Evolutionary conservation across 371 early-diverging fungal species (phyloP).

Genomic region (Apophysomyces elegans): DNA sequence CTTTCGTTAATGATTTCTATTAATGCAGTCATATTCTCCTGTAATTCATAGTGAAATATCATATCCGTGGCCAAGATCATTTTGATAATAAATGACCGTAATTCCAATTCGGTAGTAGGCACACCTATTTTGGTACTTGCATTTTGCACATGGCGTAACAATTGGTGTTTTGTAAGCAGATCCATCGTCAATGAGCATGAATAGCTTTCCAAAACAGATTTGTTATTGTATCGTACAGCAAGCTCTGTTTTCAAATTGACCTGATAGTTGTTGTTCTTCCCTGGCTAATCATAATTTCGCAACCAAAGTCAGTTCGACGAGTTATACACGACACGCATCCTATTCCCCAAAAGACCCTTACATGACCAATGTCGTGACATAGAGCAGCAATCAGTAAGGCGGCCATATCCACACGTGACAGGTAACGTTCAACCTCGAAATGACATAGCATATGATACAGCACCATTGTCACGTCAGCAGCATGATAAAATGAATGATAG

Average conservation of each 20-base stretch:
- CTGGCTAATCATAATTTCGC: conserved; percentile 62
- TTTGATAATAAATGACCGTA: conserved; percentile 57
- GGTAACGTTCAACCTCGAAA: conserved; percentile 62
- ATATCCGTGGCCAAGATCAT: conserved; percentile 90
- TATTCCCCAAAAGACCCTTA: conserved; percentile 49
- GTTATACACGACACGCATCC: neutral
- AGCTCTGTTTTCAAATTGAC: conserved; percentile 82
- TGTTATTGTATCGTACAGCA: conserved; percentile 69
- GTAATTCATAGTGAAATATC: conserved; percentile 83
- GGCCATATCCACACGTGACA: conserved; percentile 73
- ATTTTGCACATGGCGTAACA: conserved; percentile 53
- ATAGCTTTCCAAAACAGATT: conserved; percentile 86
- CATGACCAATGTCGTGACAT: conserved; percentile 92
- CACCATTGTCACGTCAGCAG: conserved; percentile 84
- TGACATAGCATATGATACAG: conserved; percentile 75
- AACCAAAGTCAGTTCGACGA: too few relatives aligned
- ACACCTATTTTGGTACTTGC: conserved; percentile 35
- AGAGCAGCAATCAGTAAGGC: conserved; percentile 83
- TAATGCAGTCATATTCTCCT: conserved; percentile 62
- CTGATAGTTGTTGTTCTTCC: conserved; percentile 88
- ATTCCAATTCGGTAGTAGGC: conserved; percentile 52
- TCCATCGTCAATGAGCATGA: conserved; percentile 77
- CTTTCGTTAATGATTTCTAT: conserved; percentile 28
- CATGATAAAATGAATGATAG: conserved; percentile 91
- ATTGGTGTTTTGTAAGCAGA: conserved; percentile 67